Conservation (phyloP, 2,329 filamentous ascomycete genomes). For the Colletotrichum orchidophilum region DNA sequence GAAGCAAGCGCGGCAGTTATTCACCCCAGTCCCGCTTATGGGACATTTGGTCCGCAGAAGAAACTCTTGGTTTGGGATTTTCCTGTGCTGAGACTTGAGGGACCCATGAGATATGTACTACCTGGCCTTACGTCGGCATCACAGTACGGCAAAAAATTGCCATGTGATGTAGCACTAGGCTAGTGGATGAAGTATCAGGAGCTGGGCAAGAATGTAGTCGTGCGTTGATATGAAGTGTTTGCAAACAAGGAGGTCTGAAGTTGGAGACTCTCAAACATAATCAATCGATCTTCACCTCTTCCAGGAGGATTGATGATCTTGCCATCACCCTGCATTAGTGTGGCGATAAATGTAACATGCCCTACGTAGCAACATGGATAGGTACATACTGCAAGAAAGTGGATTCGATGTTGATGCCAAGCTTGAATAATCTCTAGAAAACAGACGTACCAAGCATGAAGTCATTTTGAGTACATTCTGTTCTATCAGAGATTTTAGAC, state of each 20-base stretch:
- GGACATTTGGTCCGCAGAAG: constrained; percentile 4
- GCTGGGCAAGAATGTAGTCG: not conserved
- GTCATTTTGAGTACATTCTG: not conserved
- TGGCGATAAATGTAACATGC: not conserved
- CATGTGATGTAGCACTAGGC: not conserved
- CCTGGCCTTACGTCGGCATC: not conserved
- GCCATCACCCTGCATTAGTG: not conserved
- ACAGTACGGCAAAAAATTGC: not conserved
- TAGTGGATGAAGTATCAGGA: not conserved
- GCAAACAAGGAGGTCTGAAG: not conserved
- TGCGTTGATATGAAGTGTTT: not conserved
- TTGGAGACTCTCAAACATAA: not conserved
- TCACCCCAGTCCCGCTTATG: not conserved
- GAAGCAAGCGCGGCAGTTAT: not conserved
- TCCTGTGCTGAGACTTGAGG: not conserved
- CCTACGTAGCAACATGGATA: not conserved
- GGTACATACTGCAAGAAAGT: not conserved
- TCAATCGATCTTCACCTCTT: not conserved
- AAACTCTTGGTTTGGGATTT: constrained; percentile 1
- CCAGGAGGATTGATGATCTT: not conserved
- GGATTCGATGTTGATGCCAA: not conserved
- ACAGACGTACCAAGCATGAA: not conserved
- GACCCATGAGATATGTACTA: not conserved
- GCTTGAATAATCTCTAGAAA: not conserved
- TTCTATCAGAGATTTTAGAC: not conserved